Base-by-base conservation (phyloP, 495 filamentous ascomycete species). In the Bombardia bombarda region DNA sequence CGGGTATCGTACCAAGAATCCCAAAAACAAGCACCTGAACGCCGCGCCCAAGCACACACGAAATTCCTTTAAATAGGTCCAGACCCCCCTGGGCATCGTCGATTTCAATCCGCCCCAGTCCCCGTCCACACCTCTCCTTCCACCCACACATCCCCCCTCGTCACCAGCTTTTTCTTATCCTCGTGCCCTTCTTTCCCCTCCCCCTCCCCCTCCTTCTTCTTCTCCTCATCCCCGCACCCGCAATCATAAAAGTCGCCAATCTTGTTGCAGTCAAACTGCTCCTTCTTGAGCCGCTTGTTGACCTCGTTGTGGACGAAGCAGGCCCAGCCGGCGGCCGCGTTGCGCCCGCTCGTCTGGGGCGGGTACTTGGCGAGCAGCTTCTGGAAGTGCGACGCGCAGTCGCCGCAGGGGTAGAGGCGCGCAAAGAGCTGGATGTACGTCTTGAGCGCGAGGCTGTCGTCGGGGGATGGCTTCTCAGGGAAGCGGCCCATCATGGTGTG, bases 401-500 rank as follows among this genome's bases (percentile, higher is more conserved):
- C 89, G 63, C 90, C 90, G 57, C 90, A 93, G 32, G 93, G 93
- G 61, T 98, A 98, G 6, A 98, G 67, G 30, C 92, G 79, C 21
- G 87, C 84, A 53, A 97, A 97, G 2, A 98, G 76, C 57, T 87
- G 79, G 50, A 98, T 80, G 64, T 84, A 97, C 5, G 83, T 83
- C 49, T 81, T 78, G 30, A 98, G 71, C 2, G 93, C 87, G 31
- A 83, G 74, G 43, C 84, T 82, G 56, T 98, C 89, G 50, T 95
- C 87, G 40, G 74, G 59, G 0, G 83, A 84, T 1, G 92, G 90
- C 42, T 83, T 74, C 50, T 90, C 85, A 31, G 92, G 93, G 66
- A 90, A 98, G 42, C 89, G 82, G 26, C 87, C 84, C 76, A 97
- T 87, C 61, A 87, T 92, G 1, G 93, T 98, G 65, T 98, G 92